Percentiles rank a stretch among this genome's conserved stretches.
Evolutionary conservation across 805 yeast genomes (phyloP).

Genomic region (Pichia heedii): DNA sequence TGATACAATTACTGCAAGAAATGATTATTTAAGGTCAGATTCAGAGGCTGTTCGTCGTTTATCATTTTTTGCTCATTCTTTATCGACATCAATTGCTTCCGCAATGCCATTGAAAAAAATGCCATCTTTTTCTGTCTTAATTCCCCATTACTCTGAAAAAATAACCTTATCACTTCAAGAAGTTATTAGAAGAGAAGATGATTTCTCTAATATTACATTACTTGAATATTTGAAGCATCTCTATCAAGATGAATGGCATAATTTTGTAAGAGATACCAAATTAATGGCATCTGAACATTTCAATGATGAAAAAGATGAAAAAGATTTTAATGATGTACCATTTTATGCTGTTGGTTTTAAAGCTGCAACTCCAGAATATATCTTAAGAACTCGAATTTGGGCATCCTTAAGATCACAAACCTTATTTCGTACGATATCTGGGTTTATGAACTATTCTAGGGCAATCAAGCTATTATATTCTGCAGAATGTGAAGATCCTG

Average conservation of each 20-base stretch:
- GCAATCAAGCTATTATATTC: constrained; percentile 62
- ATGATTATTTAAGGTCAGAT: constrained; percentile 49
- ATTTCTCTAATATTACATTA: constrained; percentile 45
- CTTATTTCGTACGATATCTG: constrained; percentile 69
- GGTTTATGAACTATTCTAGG: constrained; percentile 67
- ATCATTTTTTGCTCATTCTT: constrained; percentile 83
- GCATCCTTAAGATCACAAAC: constrained; percentile 79
- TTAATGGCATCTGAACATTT: constrained; percentile 39
- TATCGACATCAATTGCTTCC: constrained; percentile 78
- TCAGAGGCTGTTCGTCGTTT: constrained; percentile 79
- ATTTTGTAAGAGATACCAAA: constrained; percentile 49
- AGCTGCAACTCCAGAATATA: constrained; percentile 51
- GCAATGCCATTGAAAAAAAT: constrained; percentile 55
- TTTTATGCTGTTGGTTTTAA: constrained; percentile 64
- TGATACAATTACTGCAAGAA: constrained; percentile 29
- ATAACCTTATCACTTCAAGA: constrained; percentile 69
- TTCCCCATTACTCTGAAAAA: constrained; percentile 84
- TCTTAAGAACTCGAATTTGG: constrained; percentile 74
- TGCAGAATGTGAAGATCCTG: constrained; percentile 36
- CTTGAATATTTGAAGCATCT: constrained; percentile 48
- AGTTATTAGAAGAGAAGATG: constrained; percentile 65
- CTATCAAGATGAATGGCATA: constrained; percentile 49
- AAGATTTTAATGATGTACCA: constrained; percentile 45
- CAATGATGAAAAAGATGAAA: constrained; percentile 4
- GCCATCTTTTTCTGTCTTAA: constrained; percentile 76